Conservation (phyloP, 805 yeast genomes). For the Kregervanrija pseudodelftensis region DNA sequence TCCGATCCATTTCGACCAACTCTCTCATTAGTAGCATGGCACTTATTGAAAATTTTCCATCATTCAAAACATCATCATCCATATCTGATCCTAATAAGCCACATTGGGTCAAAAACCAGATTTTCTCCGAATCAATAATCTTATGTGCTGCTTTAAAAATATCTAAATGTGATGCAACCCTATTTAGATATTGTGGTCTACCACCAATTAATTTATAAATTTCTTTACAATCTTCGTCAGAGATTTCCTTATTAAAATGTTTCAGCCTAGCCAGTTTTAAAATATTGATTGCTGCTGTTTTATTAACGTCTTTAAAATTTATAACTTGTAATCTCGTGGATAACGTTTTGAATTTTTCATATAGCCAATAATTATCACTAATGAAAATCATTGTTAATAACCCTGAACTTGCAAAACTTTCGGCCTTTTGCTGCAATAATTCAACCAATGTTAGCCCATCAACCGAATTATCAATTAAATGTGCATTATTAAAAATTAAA, state of each 20-base stretch:
- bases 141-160: constrained; percentile 56
- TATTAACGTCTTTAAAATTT: constrained; percentile 55
- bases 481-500: constrained; percentile 66
- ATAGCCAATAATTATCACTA: constrained; percentile 83
- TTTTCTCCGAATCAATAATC: constrained; percentile 71
- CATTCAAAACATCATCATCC: constrained; percentile 88
- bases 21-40: constrained; percentile 70
- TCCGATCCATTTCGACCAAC: constrained; percentile 60
- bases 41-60: constrained; percentile 66
- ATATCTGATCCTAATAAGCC: constrained; percentile 67
- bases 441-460: constrained; percentile 68
- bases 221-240: constrained; percentile 26
- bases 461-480: constrained; percentile 66
- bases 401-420: constrained; percentile 65
- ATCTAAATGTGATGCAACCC: constrained; percentile 55
- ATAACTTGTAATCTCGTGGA: constrained; percentile 72
- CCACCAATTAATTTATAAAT: constrained; percentile 74
- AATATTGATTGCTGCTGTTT: constrained; percentile 49
- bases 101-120: constrained; percentile 82
- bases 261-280: constrained; percentile 42
- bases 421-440: constrained; percentile 78
- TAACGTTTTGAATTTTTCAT: constrained; percentile 61
- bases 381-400: constrained; percentile 61
- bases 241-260: constrained; percentile 33
- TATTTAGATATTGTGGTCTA: constrained; percentile 73